Base-by-base conservation (phyloP, 257 asterid genomes). In the Plectranthus barbatus region DNA sequence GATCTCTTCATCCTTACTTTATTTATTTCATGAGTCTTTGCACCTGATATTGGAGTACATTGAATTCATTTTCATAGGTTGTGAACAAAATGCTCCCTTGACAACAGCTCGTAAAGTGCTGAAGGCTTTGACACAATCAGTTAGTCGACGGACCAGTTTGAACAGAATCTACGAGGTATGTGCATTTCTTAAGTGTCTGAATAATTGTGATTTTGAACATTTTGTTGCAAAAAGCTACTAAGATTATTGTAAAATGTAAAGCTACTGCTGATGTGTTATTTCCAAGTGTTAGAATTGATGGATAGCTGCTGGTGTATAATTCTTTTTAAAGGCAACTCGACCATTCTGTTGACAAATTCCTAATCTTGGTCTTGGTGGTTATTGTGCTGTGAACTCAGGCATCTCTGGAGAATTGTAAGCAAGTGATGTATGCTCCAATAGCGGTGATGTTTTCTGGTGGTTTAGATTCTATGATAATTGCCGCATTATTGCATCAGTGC, bases 391-490 rank as follows among this genome's bases (percentile, higher is more conserved):
- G 19, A 69, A 47, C 74, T 40, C 80, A 91, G 96, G 76, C 75
- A 31, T 62, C 40, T 56, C 52, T 69, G 69, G 57, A 45, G 59
- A 48, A 72, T 73, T 77, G 57, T 68, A 62, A 63, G 64, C 76
- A 18, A 53, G 77, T 68, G 24, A 72, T 67, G 72, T 36, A 46
- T 80, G 78, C 90, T 80, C 99, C 99, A 14, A 71, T 92, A 21
- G 97, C 95, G 14, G 95, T 89, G 71, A 88, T 92, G 34, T 92
- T 89, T 85, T 92, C 99, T 62, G 99, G 99, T 50, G 99, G 99
- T 59, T 67, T 92, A 54, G 99, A 92, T 82, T 89, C 96, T 37
- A 92, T 92, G 99, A 86, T 92, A 66, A 81, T 92, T 74, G 92
- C 97, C 60, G 96, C 94, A 10, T 75, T 92, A 69, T 76, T 82